Evolutionary conservation across 176 grass and related monocot genomes (phyloP).

Genomic region (Avena eriantha): DNA sequence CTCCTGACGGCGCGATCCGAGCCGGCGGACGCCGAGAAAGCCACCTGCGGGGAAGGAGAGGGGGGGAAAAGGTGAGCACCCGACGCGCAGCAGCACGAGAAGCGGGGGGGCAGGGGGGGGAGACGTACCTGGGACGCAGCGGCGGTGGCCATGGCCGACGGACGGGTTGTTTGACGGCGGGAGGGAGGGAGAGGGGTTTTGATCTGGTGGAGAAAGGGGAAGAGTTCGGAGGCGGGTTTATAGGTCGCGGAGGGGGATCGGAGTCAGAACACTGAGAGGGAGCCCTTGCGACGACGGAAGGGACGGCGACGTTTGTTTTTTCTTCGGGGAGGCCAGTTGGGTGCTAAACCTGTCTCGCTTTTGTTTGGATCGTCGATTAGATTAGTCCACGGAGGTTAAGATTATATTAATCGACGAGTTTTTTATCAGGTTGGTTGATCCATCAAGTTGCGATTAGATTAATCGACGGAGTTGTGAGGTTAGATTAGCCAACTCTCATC

Average conservation of each 20-base stretch:
- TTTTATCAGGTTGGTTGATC: too few species aligned
- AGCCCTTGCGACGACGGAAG: conserved; percentile 63
- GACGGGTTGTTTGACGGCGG: neutral
- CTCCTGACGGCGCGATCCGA: conserved; percentile 46
- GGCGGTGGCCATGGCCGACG: conserved; percentile 44
- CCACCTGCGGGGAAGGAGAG: conserved; percentile 30
- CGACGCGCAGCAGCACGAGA: neutral
- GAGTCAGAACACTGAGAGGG: neutral
- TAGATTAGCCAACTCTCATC: neutral
- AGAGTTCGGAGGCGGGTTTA: conserved; percentile 38
- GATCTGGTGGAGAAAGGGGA: conserved; percentile 15
- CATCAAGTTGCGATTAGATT: neutral
- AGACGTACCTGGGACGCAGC: conserved; percentile 42
- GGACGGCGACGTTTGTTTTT: conserved; percentile 38
- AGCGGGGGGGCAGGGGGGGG: neutral
- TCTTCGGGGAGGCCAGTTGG: too few species aligned
- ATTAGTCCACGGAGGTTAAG: too few species aligned
- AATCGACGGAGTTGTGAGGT: neutral
- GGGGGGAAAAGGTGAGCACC: neutral
- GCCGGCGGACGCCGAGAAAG: conserved; percentile 39
- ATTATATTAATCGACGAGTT: too few species aligned
- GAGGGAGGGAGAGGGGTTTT: neutral
- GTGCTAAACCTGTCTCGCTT: too few species aligned
- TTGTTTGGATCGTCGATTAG: neutral
- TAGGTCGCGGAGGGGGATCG: conserved; percentile 26